Evolutionary conservation across 2,329 filamentous ascomycete genomes (phyloP).

Genomic region (Sporothrix brunneoviolacea): DNA sequence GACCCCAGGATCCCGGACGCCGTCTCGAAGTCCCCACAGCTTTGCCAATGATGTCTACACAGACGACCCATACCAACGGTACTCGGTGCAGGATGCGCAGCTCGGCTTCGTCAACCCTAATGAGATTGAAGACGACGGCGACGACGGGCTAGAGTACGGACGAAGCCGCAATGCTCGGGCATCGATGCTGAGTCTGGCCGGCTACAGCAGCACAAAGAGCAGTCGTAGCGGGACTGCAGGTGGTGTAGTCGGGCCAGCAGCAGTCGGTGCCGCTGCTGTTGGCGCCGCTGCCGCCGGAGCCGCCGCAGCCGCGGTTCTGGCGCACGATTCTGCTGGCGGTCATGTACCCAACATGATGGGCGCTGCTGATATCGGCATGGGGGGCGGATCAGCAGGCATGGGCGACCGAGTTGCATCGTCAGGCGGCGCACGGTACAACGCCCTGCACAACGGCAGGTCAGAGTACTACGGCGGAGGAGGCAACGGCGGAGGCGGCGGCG

Average conservation of each 20-base stretch:
- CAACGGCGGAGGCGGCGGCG: conserved; percentile 3
- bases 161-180: conserved; percentile 39
- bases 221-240: conserved; percentile 22
- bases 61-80: conserved; percentile 62
- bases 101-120: conserved; percentile 65
- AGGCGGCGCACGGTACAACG: conserved; percentile 42
- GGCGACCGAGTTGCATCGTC: conserved; percentile 4
- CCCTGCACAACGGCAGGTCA: conserved; percentile 35
- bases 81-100: conserved; percentile 42
- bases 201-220: conserved; percentile 35
- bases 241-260: conserved; percentile 18
- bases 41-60: conserved; percentile 42
- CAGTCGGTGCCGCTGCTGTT: conserved; percentile 25
- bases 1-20: conserved; percentile 31
- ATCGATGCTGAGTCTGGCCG: conserved; percentile 54
- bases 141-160: conserved; percentile 65
- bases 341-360: not conserved
- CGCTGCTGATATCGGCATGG: not conserved
- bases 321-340: conserved; percentile 19
- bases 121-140: conserved; percentile 78
- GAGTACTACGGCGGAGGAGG: not conserved
- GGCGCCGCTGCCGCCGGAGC: conserved; percentile 22
- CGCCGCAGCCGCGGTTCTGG: conserved; percentile 24
- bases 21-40: conserved; percentile 43
- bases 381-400: not conserved